Evolutionary conservation across 768 basidiomycete genomes (phyloP).

Genomic region (Amylocystis lapponica): DNA sequence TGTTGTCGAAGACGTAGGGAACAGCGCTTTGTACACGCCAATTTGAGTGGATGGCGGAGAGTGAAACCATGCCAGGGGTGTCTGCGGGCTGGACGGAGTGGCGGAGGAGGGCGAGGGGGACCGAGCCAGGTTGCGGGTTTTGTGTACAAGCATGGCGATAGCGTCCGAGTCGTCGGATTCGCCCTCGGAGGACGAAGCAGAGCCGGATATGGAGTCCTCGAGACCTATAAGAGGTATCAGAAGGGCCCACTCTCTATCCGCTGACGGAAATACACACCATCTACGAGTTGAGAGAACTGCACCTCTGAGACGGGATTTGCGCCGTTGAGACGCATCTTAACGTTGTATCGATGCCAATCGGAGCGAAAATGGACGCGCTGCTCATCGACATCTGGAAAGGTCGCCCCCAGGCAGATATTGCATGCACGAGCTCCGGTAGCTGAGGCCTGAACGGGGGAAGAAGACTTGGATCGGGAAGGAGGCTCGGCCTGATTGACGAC

Average conservation of each 20-base stretch:
- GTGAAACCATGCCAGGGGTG: constrained; percentile 88
- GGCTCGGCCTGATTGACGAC: constrained; percentile 38
- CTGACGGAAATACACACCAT: constrained; percentile 48
- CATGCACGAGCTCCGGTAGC: constrained; percentile 50
- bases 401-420: constrained; percentile 63
- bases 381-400: constrained; percentile 71
- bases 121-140: constrained; percentile 25
- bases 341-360: constrained; percentile 99
- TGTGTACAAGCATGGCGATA: constrained; percentile 55
- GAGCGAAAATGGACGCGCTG: constrained; percentile 85
- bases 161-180: constrained; percentile 58
- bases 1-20: constrained; percentile 42
- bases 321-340: constrained; percentile 71
- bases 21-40: constrained; percentile 77
- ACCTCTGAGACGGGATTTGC: constrained; percentile 58
- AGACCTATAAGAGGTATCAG: constrained; percentile 39
- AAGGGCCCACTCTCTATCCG: no score
- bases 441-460: constrained; percentile 23
- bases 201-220: constrained; percentile 89
- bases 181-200: constrained; percentile 65
- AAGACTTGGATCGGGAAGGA: constrained; percentile 26
- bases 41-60: constrained; percentile 84
- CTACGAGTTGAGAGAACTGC: constrained; percentile 73
- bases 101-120: constrained; percentile 40
- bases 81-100: constrained; percentile 40